Base-by-base conservation (phyloP, 345 rosid species). In the Balakata baccata region DNA sequence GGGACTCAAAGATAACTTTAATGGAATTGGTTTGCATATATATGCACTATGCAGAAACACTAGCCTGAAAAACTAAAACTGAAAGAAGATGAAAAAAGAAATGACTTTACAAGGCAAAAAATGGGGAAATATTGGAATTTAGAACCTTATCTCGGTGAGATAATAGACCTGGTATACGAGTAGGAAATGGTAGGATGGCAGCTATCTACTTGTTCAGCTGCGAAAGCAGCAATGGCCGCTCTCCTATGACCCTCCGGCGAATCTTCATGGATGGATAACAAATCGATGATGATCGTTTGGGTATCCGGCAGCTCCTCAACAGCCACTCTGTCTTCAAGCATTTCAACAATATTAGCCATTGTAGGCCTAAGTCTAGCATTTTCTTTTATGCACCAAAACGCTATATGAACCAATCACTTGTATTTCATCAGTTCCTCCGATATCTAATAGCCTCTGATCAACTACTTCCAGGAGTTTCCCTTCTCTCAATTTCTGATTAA, bases 321-420 rank as follows among this genome's bases (percentile, higher is more conserved):
- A 0, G 78, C 14, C 66, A 80, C 84, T 1, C 87, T 82, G 22
- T 94, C 92, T 80, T 94, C 90, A 14, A 94, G 93, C 98, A 94
- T 92, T 68, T 94, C 97, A 9, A 88, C 85, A 60, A 94, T 91
- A 18, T 29, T 72, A 18, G 62, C 79, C 97, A 94, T 91, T 60
- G 80, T 83, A 11, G 98, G 98, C 69, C 98, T 85, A 8, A 79
- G 85, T 78, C 79, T 78, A 20, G 87, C 80, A 75, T 68, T 84
- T 82, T 90, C 96, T 56, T 94, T 97, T 75, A 91, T 87, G 82
- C 98, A 94, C 98, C 97, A 94, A 66, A 93, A 74, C 7, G 96
- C 97, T 34, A 91, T 83, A 64, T 75, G 64, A 4, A 85, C 87
- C 77, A 91, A 6, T 78, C 52, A 91, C 82, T 59, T 87, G 80